These are phyloP conservation scores for Linnemannia zychae DNA, from an alignment of 192 early-diverging fungal species.

Conservation along the genomic window DNA sequence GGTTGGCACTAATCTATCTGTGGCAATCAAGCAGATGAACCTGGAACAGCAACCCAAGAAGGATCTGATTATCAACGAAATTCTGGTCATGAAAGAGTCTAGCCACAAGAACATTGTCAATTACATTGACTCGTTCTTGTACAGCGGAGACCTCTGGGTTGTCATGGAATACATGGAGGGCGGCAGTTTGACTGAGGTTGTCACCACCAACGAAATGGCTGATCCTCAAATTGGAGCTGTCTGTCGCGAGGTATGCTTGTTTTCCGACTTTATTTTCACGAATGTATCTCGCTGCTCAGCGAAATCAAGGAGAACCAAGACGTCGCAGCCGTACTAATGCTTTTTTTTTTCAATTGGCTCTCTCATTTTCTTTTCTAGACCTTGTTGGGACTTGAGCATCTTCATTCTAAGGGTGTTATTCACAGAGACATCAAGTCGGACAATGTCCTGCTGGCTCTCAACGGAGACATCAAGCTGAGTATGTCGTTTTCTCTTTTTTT, in stretches of 20 bases:
- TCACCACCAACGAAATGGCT: conserved; percentile 81
- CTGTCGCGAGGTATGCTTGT: conserved; percentile 69
- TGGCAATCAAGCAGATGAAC: conserved; percentile 98
- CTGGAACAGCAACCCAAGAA: conserved; percentile 96
- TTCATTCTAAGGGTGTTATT: conserved; percentile 82
- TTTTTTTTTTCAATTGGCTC: neutral
- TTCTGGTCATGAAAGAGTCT: conserved; percentile 87
- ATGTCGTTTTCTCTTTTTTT: conserved; percentile 36
- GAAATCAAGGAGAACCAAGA: conserved; percentile 1
- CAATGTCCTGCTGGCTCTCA: conserved; percentile 78
- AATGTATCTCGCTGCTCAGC: neutral
- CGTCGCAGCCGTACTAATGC: neutral
- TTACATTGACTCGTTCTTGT: conserved; percentile 85
- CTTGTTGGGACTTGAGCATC: conserved; percentile 77
- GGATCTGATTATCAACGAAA: conserved; percentile 96
- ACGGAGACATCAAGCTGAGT: conserved; percentile 82
- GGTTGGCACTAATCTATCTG: conserved; percentile 73
- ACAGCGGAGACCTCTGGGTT: conserved; percentile 87
- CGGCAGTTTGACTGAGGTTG: conserved; percentile 87
- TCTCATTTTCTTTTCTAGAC: conserved; percentile 59
- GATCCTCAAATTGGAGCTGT: conserved; percentile 91
- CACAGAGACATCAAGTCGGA: conserved; percentile 92
- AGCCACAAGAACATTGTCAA: conserved; percentile 89
- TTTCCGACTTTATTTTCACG: neutral
- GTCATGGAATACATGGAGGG: conserved; percentile 96